A percentile compares a stretch with the other conserved stretches of the same genome.
Evolutionary conservation across 768 basidiomycete genomes (phyloP).

Genomic region (Suillus variegatus): DNA sequence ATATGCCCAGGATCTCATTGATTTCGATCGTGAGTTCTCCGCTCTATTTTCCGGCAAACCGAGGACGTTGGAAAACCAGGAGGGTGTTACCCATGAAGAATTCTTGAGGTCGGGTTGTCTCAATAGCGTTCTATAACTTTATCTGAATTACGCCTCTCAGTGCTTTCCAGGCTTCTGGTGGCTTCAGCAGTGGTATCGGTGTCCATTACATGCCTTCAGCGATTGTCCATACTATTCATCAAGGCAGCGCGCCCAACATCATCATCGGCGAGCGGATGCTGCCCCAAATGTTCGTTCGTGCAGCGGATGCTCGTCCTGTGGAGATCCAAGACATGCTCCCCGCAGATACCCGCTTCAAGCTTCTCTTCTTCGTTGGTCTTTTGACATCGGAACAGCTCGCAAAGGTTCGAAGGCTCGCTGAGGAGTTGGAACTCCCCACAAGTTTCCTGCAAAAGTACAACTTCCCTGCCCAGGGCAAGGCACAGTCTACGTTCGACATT

Average conservation of each 20-base stretch:
- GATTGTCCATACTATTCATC: slow-evolving; percentile 34
- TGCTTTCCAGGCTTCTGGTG: slow-evolving; percentile 38
- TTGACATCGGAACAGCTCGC: slow-evolving; percentile 21
- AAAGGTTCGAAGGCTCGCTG: slow-evolving; percentile 28
- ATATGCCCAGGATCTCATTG: slow-evolving; percentile 72
- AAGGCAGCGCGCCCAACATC: slow-evolving; percentile 33
- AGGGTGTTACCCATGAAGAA: slow-evolving; percentile 35
- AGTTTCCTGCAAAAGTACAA: slow-evolving; percentile 32
- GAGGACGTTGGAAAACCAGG: slow-evolving; percentile 41
- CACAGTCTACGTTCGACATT: slow-evolving; percentile 33
- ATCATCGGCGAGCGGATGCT: slow-evolving; percentile 41
- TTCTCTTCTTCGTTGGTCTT: slow-evolving; percentile 36
- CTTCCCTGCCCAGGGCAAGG: slow-evolving; percentile 15
- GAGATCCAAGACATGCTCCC: slow-evolving; percentile 45
- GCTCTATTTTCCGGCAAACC: slow-evolving; percentile 71
- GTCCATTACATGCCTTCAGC: slow-evolving; percentile 41
- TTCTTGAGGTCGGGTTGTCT: slow-evolving; percentile 33
- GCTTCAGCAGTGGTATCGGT: slow-evolving; percentile 39
- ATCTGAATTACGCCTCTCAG: slow-evolving; percentile 20
- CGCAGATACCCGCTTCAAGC: slow-evolving; percentile 39
- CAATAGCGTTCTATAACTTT: not conserved
- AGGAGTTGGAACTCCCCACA: slow-evolving; percentile 25
- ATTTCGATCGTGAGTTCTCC: slow-evolving; percentile 67
- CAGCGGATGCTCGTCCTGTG: slow-evolving; percentile 36
- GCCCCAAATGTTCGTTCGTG: slow-evolving; percentile 36